These are phyloP conservation scores for Manihot esculenta DNA, from an alignment of 441 rosid genomes.

Conservation along the genomic window DNA sequence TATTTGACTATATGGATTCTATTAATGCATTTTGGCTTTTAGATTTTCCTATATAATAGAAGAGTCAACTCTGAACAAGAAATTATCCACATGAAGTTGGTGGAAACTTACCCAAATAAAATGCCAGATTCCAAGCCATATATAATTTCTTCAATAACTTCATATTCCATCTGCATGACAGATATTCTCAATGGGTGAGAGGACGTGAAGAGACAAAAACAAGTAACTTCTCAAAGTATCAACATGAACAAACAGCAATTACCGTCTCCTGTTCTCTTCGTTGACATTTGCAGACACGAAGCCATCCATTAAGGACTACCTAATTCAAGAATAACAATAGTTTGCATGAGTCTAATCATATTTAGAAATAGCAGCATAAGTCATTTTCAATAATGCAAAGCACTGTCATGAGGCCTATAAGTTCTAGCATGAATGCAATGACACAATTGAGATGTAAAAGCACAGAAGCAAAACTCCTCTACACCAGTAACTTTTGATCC, in stretches of 20 bases:
- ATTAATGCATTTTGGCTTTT: neutral
- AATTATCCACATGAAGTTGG: conserved; percentile 11
- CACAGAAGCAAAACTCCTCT: neutral
- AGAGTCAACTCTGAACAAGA: conserved; percentile 4
- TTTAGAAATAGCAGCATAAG: neutral
- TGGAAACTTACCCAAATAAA: conserved; percentile 71
- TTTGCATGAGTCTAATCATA: conserved; percentile 1
- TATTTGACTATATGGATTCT: neutral
- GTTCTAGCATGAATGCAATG: neutral
- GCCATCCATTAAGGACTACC: conserved; percentile 91
- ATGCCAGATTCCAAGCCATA: conserved; percentile 96
- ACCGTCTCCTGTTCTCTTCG: conserved; percentile 88
- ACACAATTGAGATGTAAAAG: neutral
- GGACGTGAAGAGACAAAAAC: conserved; percentile 16
- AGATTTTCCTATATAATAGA: neutral
- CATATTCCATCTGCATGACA: conserved; percentile 74
- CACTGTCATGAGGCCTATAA: neutral
- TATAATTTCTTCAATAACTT: conserved; percentile 97
- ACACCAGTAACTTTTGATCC: neutral
- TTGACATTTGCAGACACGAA: conserved; percentile 75
- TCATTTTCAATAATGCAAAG: neutral
- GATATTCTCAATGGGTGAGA: conserved; percentile 13
- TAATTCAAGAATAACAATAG: conserved; percentile 27
- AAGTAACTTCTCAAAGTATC: conserved; percentile 5
- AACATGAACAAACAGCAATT: conserved; percentile 2